Base-by-base conservation (phyloP, 768 basidiomycete species). In the Amanita muscaria region DNA sequence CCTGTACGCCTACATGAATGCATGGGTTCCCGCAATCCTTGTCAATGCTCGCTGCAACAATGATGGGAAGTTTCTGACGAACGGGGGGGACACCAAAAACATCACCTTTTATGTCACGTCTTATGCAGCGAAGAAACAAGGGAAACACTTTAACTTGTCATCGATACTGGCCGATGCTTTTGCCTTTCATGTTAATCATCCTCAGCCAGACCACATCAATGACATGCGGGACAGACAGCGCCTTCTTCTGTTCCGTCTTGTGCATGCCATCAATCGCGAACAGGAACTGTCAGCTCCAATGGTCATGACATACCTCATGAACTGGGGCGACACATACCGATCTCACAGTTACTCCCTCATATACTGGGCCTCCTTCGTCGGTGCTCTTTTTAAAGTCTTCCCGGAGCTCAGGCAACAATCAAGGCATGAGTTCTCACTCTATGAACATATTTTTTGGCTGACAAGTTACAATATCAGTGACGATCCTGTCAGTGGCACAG, bases 231-330 rank as follows among this genome's bases (percentile, higher is more conserved):
- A 66, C 8, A 21, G 42, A 1, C 60, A 68, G 4, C 40, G 53
- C 0, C 16, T 64, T 1, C 46, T 72, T 1, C 24, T 72, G 0
- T 65, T 65, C 27, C 50, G 59, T 0, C 32, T 66, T 0, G 49
- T 60, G 1, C 46, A 70, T 50, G 48, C 58, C 0, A 46, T 70
- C 0, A 71, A 64, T 36, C 31, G 49, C 0, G 59, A 69, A 37
- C 67, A 69, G 44, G 71, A 73, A 33, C 31, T 68, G 0, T 47
- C 59, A 0, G 67, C 52, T 1, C 65, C 65, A 1, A 62, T 66
- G 60, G 64, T 72, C 0, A 59, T 69, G 0, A 56, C 57, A 0
- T 70, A 70, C 35, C 51, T 74, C 0, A 70, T 72, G 69, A 67
- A 65, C 2, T 71, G 65, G 67, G 67, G 65, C 0, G 67, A 75